Evolutionary conservation across 2,329 filamentous ascomycete species (phyloP).

Genomic region (Epichloe aotearoae): DNA sequence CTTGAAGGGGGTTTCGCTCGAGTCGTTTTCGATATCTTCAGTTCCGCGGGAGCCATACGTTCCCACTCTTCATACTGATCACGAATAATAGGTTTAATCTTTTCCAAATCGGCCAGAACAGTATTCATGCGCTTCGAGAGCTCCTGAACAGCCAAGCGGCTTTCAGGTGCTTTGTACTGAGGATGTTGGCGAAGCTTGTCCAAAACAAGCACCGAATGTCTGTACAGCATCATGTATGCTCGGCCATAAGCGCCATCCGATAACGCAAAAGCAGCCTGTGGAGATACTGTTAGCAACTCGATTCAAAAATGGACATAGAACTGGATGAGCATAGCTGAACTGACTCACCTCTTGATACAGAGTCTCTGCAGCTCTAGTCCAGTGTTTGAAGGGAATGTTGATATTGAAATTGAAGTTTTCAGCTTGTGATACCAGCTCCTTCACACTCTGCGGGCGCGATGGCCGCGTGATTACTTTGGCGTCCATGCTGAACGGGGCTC

Average conservation of each 20-base stretch:
- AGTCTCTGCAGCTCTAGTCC: slow-evolving; percentile 68
- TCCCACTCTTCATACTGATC: slow-evolving; percentile 56
- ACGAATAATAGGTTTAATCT: slow-evolving; percentile 66
- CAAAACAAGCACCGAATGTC: slow-evolving; percentile 75
- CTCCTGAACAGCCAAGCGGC: slow-evolving; percentile 46
- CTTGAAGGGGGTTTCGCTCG: slow-evolving; percentile 13
- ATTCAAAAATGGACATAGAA: neutral
- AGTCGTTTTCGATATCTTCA: slow-evolving; percentile 11
- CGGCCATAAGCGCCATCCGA: slow-evolving; percentile 76
- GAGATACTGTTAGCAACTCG: neutral
- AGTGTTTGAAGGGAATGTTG: slow-evolving; percentile 63
- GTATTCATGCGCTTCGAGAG: slow-evolving; percentile 35
- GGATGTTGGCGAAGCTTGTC: slow-evolving; percentile 65
- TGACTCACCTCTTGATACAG: slow-evolving; percentile 64
- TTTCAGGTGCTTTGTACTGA: slow-evolving; percentile 53
- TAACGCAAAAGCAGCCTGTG: slow-evolving; percentile 70
- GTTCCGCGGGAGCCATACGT: slow-evolving; percentile 32
- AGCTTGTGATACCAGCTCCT: slow-evolving; percentile 65
- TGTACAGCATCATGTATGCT: slow-evolving; percentile 82
- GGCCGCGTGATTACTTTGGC: slow-evolving; percentile 18
- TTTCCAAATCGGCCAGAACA: slow-evolving; percentile 60
- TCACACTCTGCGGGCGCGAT: slow-evolving; percentile 50
- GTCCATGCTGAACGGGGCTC: slow-evolving; percentile 14
- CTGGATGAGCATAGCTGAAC: neutral
- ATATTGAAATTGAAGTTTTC: slow-evolving; percentile 71